Percentiles rank a stretch among this genome's conserved stretches.
Conservation (phyloP, 2,329 filamentous ascomycete species). For the Fusarium tjaetaba region DNA sequence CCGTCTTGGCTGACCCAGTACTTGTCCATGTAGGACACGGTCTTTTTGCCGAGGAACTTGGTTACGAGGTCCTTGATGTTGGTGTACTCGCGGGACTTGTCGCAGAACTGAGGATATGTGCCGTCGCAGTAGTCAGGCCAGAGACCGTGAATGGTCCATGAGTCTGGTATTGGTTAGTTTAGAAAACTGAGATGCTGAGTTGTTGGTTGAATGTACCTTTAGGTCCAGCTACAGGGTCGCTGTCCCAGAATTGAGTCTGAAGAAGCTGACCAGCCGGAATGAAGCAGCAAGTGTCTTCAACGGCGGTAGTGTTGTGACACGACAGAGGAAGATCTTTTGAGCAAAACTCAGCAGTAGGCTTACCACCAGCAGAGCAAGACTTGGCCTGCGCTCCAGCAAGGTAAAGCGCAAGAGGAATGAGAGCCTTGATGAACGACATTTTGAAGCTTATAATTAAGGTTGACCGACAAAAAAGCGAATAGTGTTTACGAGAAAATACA, state of each 20-base stretch:
- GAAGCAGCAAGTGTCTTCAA: constrained; percentile 78
- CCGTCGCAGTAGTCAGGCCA: constrained; percentile 76
- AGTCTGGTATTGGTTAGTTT: constrained; percentile 54
- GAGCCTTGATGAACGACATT: constrained; percentile 15
- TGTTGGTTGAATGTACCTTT: constrained; percentile 22
- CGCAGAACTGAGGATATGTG: constrained; percentile 74
- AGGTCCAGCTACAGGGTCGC: constrained; percentile 71
- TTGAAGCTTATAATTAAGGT: neutral
- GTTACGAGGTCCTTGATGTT: constrained; percentile 73
- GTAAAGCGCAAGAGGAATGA: constrained; percentile 23
- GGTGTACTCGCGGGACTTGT: constrained; percentile 67
- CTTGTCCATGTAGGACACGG: constrained; percentile 72
- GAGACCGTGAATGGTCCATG: constrained; percentile 80
- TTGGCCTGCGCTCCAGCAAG: constrained; percentile 12
- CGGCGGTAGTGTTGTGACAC: constrained; percentile 70
- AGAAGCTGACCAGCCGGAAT: constrained; percentile 76
- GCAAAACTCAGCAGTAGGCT: constrained; percentile 18
- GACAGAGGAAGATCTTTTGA: constrained; percentile 35
- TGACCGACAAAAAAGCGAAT: neutral
- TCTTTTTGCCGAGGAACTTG: constrained; percentile 59
- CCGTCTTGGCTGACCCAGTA: constrained; percentile 79
- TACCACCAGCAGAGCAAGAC: neutral
- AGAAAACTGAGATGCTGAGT: accelerated
- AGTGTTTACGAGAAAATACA: neutral
- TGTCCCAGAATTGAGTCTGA: constrained; percentile 83